Evolutionary conservation across 306 rosid species (phyloP).

Genomic region (Crotalaria pallida): DNA sequence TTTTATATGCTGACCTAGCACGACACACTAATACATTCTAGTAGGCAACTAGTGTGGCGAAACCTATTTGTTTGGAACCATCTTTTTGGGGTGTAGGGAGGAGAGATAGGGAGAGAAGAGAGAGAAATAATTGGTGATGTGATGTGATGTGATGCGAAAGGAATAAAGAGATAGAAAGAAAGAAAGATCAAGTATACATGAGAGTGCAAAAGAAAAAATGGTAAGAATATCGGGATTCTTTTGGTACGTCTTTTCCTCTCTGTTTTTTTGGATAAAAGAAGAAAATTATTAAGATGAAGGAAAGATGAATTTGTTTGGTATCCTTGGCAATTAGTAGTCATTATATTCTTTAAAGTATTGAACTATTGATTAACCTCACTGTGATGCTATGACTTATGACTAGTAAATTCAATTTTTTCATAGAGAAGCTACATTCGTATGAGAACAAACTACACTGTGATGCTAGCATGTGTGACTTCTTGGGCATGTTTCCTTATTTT

Average conservation of each 20-base stretch:
- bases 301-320: not conserved
- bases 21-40: not conserved
- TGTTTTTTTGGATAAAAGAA: too few species aligned
- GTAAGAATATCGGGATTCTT: not conserved
- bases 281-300: not conserved
- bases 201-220: too few species aligned
- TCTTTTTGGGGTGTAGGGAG: too few species aligned
- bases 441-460: slow-evolving; percentile 43
- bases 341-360: slow-evolving; percentile 10
- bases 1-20: not conserved
- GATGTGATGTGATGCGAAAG: too few species aligned
- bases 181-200: too few species aligned
- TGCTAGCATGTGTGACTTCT: too few species aligned
- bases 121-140: too few species aligned
- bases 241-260: too few species aligned
- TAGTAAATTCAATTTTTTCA: slow-evolving; percentile 12
- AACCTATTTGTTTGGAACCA: not conserved
- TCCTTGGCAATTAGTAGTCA: not conserved
- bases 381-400: not conserved
- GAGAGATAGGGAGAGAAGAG: too few species aligned
- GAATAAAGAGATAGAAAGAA: too few species aligned
- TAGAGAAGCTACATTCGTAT: slow-evolving; percentile 49
- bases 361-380: not conserved
- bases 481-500: too few species aligned
- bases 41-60: not conserved